Base-by-base conservation (phyloP, 2,329 filamentous ascomycete species). In the Diplocarpon mali region DNA sequence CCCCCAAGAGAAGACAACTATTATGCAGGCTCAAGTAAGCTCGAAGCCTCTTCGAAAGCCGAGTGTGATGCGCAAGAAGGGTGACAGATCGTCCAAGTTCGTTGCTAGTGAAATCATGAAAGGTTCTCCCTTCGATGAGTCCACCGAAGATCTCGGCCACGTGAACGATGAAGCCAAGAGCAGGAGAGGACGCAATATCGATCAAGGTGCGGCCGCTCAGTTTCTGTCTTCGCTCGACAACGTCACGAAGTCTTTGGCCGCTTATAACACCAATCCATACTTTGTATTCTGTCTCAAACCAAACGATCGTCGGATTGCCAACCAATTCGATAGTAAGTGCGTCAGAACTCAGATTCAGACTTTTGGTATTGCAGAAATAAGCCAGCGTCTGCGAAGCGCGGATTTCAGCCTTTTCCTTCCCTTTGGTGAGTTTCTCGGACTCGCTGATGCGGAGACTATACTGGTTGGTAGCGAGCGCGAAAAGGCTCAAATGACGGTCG, bases 291-390 rank as follows among this genome's bases (percentile, higher is more conserved):
- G 92, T 60, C 67, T 98, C 52, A 98, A 98, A 66, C 90, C 92
- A 16, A 98, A 98, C 56, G 92, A 98, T 62, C 78, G 92, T 42
- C 80, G 92, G 40, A 98, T 98, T 54, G 90, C 92, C 50, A 98
- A 98, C 56, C 92, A 98, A 60, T 98, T 96, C 57, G 92, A 98
- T 64, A 95, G 88, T 74, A 96, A 96, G 65, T 98, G 92, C 62
- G 92, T 98, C 16, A 81, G 92, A 3, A 85, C 85, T 10, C 92
- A 98, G 62, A 76, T 98, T 1, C 90, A 96, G 61, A 94, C 88
- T 0, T 86, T 96, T 55, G 92, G 92, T 28, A 94, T 98, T 58
- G 89, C 89, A 1, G 92, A 98, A 62, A 95, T 98, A 63, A 95
- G 89, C 61, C 89, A 95, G 61, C 77, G 92, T 15, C 72, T 98